Base-by-base conservation (phyloP, 768 basidiomycete species). In the Tulasnella calospora region DNA sequence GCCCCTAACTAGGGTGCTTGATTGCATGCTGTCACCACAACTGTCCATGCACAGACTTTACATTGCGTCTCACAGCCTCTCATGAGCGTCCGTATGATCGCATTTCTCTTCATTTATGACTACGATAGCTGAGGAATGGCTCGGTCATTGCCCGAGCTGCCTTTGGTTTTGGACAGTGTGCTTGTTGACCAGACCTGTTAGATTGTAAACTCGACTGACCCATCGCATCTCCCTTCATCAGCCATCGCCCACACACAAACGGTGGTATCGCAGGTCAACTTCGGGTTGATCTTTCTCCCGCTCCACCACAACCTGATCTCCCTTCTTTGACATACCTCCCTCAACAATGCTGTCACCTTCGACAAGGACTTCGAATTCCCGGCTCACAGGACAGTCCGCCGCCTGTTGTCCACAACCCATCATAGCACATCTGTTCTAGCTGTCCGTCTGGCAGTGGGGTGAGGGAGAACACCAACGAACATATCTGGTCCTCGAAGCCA, bases 301-400 rank as follows among this genome's bases (percentile, higher is more conserved):
- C 40, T 98, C 83, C 98, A 96, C 88, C 90, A 96, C 80, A 96
- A 95, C 86, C 94, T 98, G 85, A 89, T 98, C 84, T 96, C 95
- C 27, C 81, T 96, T 71, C 88, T 97, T 72, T 92, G 96, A 35
- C 90, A 91, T 76, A 94, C 94, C 0, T 90, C 95, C 1, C 86
- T 99, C 79, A 94, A 94, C 85, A 88, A 89, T 80, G 84, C 94
- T 85, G 93, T 96, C 80, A 95, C 95, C 27, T 30, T 75, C 40
- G 96, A 97, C 87, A 93, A 95, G 87, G 94, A 92, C 83, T 90
- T 98, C 84, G 90, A 90, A 9, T 92, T 98, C 84, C 87, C 95
- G 94, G 83, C 90, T 93, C 79, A 77, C 75, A 7, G 13, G 40
- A 1, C 40, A 30, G 41, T 41, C 41, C 13, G 13, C n/a, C n/a